phyloP scores from a whole-genome alignment of 495 filamentous ascomycete genomes.

The Neurospora sp. region DNA sequence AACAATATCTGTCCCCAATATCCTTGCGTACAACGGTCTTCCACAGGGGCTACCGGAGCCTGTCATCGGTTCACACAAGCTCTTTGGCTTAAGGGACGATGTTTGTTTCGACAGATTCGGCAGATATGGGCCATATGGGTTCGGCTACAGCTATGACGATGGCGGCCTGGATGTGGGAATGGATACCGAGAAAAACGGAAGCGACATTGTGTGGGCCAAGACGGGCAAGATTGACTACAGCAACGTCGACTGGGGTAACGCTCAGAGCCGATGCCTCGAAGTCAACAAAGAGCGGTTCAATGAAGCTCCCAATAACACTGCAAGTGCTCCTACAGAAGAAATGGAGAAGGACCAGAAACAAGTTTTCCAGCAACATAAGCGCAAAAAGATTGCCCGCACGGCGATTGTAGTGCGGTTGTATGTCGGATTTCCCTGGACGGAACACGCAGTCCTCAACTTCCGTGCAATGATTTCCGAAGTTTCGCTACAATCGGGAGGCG shows the following conservation, averaged over 20 bases:
- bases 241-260: conserved; percentile 63
- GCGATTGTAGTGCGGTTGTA: conserved; percentile 67
- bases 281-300: conserved; percentile 59
- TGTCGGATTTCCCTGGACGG: conserved; percentile 57
- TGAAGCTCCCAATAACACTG: conserved; percentile 15
- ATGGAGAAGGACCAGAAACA: background rate
- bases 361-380: conserved; percentile 8
- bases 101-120: conserved; percentile 93
- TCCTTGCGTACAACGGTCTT: conserved; percentile 63
- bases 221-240: conserved; percentile 65
- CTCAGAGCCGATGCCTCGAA: conserved; percentile 56
- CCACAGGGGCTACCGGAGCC: conserved; percentile 72
- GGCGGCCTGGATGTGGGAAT: conserved; percentile 72
- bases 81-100: conserved; percentile 70
- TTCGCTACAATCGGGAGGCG: conserved; percentile 60
- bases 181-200: conserved; percentile 65
- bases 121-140: conserved; percentile 79
- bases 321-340: background rate
- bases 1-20: conserved; percentile 48
- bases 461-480: conserved; percentile 74
- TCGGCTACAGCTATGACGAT: conserved; percentile 64
- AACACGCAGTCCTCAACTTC: conserved; percentile 60
- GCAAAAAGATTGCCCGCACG: conserved; percentile 44
- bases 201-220: conserved; percentile 59
- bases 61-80: conserved; percentile 66